These are phyloP conservation scores for Tardiomyces blankii DNA, from an alignment of 1,139 yeast species.

Conservation along the genomic window DNA sequence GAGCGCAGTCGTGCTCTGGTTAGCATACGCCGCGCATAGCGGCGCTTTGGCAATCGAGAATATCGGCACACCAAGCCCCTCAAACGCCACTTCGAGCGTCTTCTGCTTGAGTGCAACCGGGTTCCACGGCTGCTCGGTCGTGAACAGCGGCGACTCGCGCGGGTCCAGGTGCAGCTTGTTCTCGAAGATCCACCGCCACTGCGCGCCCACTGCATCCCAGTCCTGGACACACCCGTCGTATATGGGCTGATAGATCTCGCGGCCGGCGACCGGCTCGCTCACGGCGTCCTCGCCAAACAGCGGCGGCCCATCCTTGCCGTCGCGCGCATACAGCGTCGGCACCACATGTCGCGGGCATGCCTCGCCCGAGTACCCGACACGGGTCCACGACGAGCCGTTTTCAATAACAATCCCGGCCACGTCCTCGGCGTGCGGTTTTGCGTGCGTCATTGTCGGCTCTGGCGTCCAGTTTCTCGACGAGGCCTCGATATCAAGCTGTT, in stretches of 20 bases:
- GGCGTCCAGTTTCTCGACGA: too few species aligned
- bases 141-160: conserved; percentile 62
- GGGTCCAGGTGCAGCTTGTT: conserved; percentile 42
- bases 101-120: conserved; percentile 56
- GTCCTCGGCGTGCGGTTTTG: conserved; percentile 17
- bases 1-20: conserved; percentile 27
- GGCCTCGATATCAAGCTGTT: too few species aligned
- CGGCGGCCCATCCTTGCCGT: conserved; percentile 8
- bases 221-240: conserved; percentile 33
- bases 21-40: conserved; percentile 59
- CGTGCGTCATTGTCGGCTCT: not conserved
- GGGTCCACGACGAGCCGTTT: conserved; percentile 76
- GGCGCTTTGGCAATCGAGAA: conserved; percentile 77
- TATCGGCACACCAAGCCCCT: conserved; percentile 70
- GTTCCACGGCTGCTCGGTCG: conserved; percentile 85
- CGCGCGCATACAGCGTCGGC: conserved; percentile 44
- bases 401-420: conserved; percentile 87
- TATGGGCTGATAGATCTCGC: conserved; percentile 29
- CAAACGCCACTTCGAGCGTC: conserved; percentile 67
- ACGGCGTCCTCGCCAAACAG: conserved; percentile 25
- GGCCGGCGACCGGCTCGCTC: conserved; percentile 23
- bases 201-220: conserved; percentile 32
- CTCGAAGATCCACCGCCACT: conserved; percentile 28
- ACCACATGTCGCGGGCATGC: conserved; percentile 69
- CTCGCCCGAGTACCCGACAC: conserved; percentile 90